Conservation (phyloP, 1,284 basidiomycete genomes). For the Athelia psychrophila region DNA sequence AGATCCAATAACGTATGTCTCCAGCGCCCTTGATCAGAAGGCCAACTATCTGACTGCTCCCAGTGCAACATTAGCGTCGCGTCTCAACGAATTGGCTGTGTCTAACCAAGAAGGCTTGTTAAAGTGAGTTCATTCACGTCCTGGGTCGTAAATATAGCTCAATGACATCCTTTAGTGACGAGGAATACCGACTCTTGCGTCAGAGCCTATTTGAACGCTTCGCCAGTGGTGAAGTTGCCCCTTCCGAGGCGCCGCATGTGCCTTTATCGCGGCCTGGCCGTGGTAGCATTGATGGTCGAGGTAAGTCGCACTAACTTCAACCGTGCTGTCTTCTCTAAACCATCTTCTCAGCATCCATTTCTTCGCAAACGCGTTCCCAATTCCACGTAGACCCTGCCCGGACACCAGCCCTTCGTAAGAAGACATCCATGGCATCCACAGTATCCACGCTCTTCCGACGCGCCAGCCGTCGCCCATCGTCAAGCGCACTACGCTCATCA, state of each 20-base stretch:
- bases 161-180: constrained; percentile 48
- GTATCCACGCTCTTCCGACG: constrained; percentile 60
- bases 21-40: constrained; percentile 7
- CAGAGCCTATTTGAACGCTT: constrained; percentile 76
- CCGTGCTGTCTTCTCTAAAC: no score
- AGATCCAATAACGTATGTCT: constrained; percentile 65
- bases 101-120: constrained; percentile 76
- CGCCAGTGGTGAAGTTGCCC: constrained; percentile 51
- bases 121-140: constrained; percentile 45
- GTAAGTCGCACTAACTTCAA: constrained; percentile 22
- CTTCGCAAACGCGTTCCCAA: constrained; percentile 40
- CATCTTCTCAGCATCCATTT: constrained; percentile 17
- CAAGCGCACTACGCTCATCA: constrained; percentile 34
- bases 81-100: constrained; percentile 71
- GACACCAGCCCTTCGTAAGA: constrained; percentile 59
- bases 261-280: constrained; percentile 35
- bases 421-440: constrained; percentile 55
- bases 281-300: constrained; percentile 25
- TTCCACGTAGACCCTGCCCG: constrained; percentile 49
- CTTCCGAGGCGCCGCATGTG: constrained; percentile 58
- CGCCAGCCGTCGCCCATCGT: constrained; percentile 42
- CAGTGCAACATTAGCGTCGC: constrained; percentile 71
- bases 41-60: constrained; percentile 2
- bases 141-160: constrained; percentile 1
- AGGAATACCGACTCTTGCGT: constrained; percentile 73